Evolutionary conservation across 306 rosid species (phyloP), one percentile per base, ranked within the genome.

Genomic region (Hippophae tibetana): DNA sequence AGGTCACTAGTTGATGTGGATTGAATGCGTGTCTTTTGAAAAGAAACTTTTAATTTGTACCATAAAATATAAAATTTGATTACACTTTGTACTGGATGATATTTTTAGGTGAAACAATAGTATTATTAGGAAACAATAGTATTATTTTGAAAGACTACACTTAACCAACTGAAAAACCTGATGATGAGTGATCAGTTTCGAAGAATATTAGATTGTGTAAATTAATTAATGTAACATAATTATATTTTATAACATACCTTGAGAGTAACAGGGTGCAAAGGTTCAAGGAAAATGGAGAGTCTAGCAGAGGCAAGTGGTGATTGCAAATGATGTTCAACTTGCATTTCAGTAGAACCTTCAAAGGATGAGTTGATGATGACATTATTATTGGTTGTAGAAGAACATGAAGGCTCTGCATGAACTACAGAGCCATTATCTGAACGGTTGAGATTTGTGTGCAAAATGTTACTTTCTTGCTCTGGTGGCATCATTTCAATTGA

Each of bases 401-500:
- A 61, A 46, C 60, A 69, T 2, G 82, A 68, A 0, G 78, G 79
- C 5, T 86, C 78, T 1, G 76, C 82, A 31, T 77, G 84, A 48
- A 31, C 38, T 31, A 70, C 78, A n/a, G 66, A 78, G 46, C 72
- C 64, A 54, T 52, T 78, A 52, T 81, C 72, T 6, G 78, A 9
- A 44, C 92, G 69, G 61, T 52, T 75, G 3, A 56, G 5, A 57
- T 47, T 71, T 44, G 70, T 38, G 45, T 52, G 75, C 1, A 71
- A 26, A 59, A 31, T 48, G 61, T 41, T 56, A 38, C 79, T 82
- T 74, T 87, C 89, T 71, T 84, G 95, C 75, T 78, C 84, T 13
- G 92, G 93, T 49, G 95, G 93, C 86, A 84, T 87, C 93, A 87
- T 87, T 63, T 57, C 45, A 6, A 1, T 13, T 42, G 38, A 31